Conservation (phyloP, 441 rosid species). For the Erodium trifolium region DNA sequence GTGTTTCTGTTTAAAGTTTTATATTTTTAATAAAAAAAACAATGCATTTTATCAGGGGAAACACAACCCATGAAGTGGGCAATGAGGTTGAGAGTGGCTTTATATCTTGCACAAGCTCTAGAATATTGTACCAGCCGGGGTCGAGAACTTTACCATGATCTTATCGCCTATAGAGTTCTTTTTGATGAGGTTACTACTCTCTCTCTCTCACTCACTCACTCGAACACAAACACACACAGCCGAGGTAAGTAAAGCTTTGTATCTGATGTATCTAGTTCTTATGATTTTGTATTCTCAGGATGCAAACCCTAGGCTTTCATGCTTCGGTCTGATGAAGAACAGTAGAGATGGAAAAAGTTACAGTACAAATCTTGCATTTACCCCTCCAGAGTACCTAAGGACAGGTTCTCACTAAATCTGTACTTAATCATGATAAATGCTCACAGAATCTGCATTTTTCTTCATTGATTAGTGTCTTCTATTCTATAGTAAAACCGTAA, state of each 20-base stretch:
- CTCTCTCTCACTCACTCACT: not conserved
- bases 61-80: conserved; percentile 55
- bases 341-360: conserved; percentile 54
- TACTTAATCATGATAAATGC: not conserved
- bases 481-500: no score
- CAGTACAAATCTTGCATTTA: conserved; percentile 55
- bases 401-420: conserved; percentile 32
- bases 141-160: conserved; percentile 64
- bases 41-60: conserved; percentile 31
- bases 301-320: conserved; percentile 58
- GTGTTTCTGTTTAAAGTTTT: no score
- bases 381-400: conserved; percentile 62
- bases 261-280: not conserved
- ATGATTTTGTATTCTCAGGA: conserved; percentile 25
- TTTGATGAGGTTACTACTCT: not conserved
- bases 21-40: no score
- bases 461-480: not conserved
- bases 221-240: not conserved
- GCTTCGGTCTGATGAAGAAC: conserved; percentile 62
- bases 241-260: not conserved
- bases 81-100: conserved; percentile 51
- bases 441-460: not conserved
- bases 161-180: conserved; percentile 19
- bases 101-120: conserved; percentile 47
- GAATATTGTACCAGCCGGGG: conserved; percentile 51